A percentile compares a stretch with the other conserved stretches of the same genome.
Conservation (phyloP, 371 early-diverging fungal genomes). For the Nematocida sp. region DNA sequence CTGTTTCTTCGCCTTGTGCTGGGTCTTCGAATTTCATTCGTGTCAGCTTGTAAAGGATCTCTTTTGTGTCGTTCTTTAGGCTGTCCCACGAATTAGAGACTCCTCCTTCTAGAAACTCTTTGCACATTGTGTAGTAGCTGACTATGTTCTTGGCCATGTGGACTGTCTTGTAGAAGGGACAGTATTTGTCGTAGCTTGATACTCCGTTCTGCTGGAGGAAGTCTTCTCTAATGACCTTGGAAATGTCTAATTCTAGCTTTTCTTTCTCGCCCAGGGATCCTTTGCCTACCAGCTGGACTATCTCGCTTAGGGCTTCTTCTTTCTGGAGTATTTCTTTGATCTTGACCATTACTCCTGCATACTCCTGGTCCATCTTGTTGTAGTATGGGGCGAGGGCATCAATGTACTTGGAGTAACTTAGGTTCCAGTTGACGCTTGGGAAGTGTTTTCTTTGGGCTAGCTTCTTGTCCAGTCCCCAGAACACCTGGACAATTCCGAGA, state of each 20-base stretch:
- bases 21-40: constrained; percentile 87
- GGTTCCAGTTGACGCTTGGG: constrained; percentile 98
- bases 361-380: constrained; percentile 83
- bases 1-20: constrained; percentile 14
- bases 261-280: constrained; percentile 91
- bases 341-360: constrained; percentile 76
- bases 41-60: constrained; percentile 84
- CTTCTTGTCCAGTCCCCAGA: constrained; percentile 99
- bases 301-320: constrained; percentile 95
- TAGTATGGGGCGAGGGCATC: constrained; percentile 89
- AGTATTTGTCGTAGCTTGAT: constrained; percentile 94
- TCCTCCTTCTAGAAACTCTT: constrained; percentile 62
- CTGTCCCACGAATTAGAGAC: constrained; percentile 72
- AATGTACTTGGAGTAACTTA: constrained; percentile 94
- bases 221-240: constrained; percentile 97
- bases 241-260: constrained; percentile 93
- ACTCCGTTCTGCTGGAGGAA: constrained; percentile 99
- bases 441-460: constrained; percentile 99
- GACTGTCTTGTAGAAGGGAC: constrained; percentile 96
- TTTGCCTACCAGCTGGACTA: constrained; percentile 98
- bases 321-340: constrained; percentile 94
- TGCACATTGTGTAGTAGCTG: constrained; percentile 83
- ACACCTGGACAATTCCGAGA: constrained; percentile 97
- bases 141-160: constrained; percentile 96
- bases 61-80: constrained; percentile 82